Evolutionary conservation across 257 asterid genomes (phyloP).

Genomic region (Nicotiana tomentosiformis): DNA sequence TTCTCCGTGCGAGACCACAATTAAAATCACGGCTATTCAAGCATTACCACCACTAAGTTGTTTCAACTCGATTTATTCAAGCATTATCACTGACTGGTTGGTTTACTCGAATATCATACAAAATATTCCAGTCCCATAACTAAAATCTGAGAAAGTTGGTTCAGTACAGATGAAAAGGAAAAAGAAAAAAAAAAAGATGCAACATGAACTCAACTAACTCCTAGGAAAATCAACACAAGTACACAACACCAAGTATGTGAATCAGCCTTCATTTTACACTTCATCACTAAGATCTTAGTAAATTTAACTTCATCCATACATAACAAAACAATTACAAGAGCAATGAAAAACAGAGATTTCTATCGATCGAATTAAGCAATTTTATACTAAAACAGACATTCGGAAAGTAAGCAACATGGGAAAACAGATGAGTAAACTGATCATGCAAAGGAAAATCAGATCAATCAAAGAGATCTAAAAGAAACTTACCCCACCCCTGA

Average conservation of each 20-base stretch:
- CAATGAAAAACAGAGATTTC: not conserved
- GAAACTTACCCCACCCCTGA: constrained; percentile 5
- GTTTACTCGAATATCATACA: not conserved
- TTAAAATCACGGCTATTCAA: not conserved
- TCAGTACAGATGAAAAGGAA: not conserved
- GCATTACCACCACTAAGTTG: not conserved
- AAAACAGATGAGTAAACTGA: not conserved
- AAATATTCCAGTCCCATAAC: not conserved
- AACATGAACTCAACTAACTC: not conserved
- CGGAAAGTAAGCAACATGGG: not conserved
- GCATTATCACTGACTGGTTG: not conserved
- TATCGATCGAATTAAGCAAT: not conserved
- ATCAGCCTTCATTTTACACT: not conserved
- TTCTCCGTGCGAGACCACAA: not conserved
- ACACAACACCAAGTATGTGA: not conserved
- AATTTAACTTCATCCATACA: not conserved
- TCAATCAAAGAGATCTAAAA: not conserved
- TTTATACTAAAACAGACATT: not conserved
- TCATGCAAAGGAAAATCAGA: constrained; percentile 2
- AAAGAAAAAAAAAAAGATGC: not conserved
- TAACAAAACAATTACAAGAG: not conserved
- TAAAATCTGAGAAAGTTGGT: not conserved
- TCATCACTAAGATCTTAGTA: not conserved
- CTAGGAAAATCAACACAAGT: not conserved
- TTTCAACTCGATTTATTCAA: not conserved